phyloP scores from a whole-genome alignment of 139 green algal species.

The Desmodesmus armatus region DNA sequence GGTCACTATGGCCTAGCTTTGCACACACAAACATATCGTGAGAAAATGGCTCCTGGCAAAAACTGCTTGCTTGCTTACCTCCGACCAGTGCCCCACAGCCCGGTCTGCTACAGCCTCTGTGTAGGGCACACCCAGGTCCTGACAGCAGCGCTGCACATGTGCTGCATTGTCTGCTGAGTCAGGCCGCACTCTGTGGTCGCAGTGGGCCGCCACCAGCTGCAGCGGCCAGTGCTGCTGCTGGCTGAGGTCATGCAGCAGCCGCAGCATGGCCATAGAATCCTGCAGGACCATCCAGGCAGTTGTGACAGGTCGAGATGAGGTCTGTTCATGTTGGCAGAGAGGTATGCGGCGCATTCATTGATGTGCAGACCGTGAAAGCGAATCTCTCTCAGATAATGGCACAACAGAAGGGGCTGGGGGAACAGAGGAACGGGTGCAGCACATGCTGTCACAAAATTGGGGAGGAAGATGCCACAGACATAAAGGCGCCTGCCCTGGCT shows the following conservation, averaged over 20 bases:
- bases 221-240: constrained; percentile 21
- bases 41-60: neutral
- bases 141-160: constrained; percentile 34
- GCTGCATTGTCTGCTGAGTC: constrained; percentile 54
- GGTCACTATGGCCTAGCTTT: constrained; percentile 18
- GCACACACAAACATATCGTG: constrained; percentile 42
- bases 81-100: neutral
- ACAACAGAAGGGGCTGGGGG: too few relatives aligned
- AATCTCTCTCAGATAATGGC: too few relatives aligned
- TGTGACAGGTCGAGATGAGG: too few relatives aligned
- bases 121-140: constrained; percentile 1
- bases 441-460: neutral
- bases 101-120: neutral
- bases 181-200: constrained; percentile 53
- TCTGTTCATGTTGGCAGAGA: too few relatives aligned
- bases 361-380: too few relatives aligned
- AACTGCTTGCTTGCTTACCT: neutral
- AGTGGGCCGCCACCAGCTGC: constrained; percentile 54
- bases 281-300: neutral
- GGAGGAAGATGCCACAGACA: too few relatives aligned
- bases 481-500: too few relatives aligned
- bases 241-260: constrained; percentile 49
- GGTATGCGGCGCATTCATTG: too few relatives aligned
- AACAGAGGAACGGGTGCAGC: neutral
- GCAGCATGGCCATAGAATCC: constrained; percentile 58